Evolutionary conservation across 2,329 filamentous ascomycete genomes (phyloP), one percentile per base, ranked within the genome.

Genomic region (Paraphaeosphaeria minitans): DNA sequence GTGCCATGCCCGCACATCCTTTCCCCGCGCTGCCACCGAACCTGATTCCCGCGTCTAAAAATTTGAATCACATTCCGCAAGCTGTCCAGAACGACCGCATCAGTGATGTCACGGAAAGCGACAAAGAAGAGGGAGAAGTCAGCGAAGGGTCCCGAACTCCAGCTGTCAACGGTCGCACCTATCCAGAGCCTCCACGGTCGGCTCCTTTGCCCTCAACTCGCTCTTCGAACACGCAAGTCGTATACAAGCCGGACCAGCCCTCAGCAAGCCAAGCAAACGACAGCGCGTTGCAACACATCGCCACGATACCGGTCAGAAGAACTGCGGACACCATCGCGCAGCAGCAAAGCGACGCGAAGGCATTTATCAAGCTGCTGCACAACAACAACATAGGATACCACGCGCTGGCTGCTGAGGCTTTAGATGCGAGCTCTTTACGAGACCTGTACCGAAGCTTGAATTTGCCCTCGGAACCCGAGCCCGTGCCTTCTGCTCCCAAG

Each of bases 91-190:
- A 65, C 35, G 68, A 76, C 27, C 72, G 71, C 50, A 47, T 75
- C 12, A 61, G 62, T 31, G 68, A 74, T 16, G 69, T 73, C 31
- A 64, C 74, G 50, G 73, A 81, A 47, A 74, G 75, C 55, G 82
- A 84, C 57, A 79, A 79, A 56, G 91, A 95, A 69, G 91, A 96
- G 68, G 91, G 90, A 16, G 92, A 96, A 73, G 74, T 95, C 31
- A 90, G 87, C 62, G 91, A 94, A n/a, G 58, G 61, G 7, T 61
- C 65, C 24, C 55, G 59, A 21, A 55, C 59, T 12, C 62, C 66
- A 27, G 62, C 60, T 6, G 51, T 31, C 49, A 60, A 60, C 29
- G 58, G 55, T 22, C 59, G 50, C 21, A 29, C 48, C 19, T 49
- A 56, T 35, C 57, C 37, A 14, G 61, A 60, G 24, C 65, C 66